Conservation (phyloP, 1,284 basidiomycete genomes). For the Anthracocystis setariae region DNA sequence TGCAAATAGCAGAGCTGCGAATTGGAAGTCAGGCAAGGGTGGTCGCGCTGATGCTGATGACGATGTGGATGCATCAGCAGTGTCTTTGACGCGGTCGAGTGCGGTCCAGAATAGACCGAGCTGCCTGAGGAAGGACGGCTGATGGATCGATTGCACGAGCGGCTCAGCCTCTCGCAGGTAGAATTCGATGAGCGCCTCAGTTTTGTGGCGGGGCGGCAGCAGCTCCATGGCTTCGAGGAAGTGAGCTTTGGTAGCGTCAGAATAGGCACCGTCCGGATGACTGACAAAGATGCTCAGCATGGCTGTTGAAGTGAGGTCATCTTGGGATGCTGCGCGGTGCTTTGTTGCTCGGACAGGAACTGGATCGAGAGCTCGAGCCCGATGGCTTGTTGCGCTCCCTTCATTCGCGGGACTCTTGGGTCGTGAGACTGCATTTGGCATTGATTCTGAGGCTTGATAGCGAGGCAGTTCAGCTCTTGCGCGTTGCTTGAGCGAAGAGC, state of each 20-base stretch:
- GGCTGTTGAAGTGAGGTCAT: slow-evolving; percentile 13
- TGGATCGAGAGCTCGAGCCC: not conserved
- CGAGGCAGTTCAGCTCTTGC: slow-evolving; percentile 2
- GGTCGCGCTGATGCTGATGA: not conserved
- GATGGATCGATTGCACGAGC: slow-evolving; percentile 33
- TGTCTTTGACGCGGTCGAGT: slow-evolving; percentile 9
- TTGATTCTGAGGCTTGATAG: not conserved
- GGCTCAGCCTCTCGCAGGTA: slow-evolving; percentile 46
- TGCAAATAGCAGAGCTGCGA: slow-evolving; percentile 35
- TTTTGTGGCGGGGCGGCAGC: slow-evolving; percentile 31
- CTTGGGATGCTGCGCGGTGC: not conserved
- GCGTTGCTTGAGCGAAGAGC: slow-evolving; percentile 22
- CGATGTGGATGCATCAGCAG: no score
- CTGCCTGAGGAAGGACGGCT: slow-evolving; percentile 28
- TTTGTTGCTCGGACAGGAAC: not conserved
- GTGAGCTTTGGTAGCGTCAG: not conserved
- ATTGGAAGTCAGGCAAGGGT: slow-evolving; percentile 31
- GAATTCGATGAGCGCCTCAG: slow-evolving; percentile 27
- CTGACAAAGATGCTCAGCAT: slow-evolving; percentile 20
- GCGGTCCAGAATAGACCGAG: slow-evolving; percentile 30
- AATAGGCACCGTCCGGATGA: not conserved
- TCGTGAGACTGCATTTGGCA: not conserved
- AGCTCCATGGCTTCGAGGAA: slow-evolving; percentile 21
- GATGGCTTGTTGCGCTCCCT: not conserved
- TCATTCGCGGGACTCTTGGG: not conserved